Percentiles rank a stretch among this genome's conserved stretches.
Conservation (phyloP, 495 filamentous ascomycete genomes). For the Aeminium ludgeri region DNA sequence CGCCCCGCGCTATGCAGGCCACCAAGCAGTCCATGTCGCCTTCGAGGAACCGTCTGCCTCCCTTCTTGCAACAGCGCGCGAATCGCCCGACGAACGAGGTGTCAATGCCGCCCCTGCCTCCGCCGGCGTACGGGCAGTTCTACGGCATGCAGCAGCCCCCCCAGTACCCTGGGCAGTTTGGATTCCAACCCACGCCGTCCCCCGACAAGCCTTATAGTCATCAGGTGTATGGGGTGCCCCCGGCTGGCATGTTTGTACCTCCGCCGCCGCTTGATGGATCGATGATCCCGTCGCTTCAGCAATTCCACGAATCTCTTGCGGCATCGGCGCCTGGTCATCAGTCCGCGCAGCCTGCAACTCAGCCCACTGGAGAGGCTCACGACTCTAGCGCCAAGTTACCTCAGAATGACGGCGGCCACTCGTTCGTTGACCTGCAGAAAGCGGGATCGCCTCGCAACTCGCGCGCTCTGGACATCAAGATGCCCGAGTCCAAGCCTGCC, state of each 20-base stretch:
- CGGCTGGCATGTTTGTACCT: constrained; percentile 10
- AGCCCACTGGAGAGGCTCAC: not conserved
- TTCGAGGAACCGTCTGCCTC: constrained; percentile 5
- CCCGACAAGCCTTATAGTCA: constrained; percentile 2
- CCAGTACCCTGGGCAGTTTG: constrained; percentile 1
- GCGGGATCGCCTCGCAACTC: constrained; percentile 1
- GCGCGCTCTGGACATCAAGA: constrained; percentile 12
- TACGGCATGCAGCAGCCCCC: constrained; percentile 16
- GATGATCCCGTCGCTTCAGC: not conserved
- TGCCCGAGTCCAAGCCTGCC: constrained; percentile 1
- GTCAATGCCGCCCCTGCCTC: not conserved
- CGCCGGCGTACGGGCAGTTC: constrained; percentile 4
- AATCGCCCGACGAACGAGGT: not conserved
- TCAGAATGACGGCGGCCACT: constrained; percentile 11
- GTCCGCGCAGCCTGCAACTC: not conserved
- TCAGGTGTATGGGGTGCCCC: constrained; percentile 6
- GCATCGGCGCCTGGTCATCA: not conserved
- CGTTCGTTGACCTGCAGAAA: constrained; percentile 5
- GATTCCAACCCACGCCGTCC: constrained; percentile 3
- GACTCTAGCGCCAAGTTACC: not conserved
- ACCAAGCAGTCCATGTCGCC: constrained; percentile 5
- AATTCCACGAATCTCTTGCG: not conserved
- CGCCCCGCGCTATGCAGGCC: not conserved
- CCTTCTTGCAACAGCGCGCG: constrained; percentile 10
- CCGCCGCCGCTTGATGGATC: constrained; percentile 13